Conservation (phyloP, 129 eudicot species). For the Mikania micrantha region DNA sequence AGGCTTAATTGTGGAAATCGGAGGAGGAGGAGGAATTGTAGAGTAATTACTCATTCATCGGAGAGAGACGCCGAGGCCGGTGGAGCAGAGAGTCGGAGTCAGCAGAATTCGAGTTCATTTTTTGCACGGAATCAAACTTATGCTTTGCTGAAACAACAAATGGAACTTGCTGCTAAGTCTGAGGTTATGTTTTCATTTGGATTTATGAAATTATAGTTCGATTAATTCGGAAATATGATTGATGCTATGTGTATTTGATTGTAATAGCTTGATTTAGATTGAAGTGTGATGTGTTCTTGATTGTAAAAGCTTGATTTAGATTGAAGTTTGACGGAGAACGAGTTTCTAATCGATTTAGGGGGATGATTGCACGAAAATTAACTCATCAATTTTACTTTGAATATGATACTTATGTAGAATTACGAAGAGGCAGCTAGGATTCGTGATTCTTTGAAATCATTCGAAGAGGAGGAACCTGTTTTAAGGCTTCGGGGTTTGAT, state of each 20-base stretch:
- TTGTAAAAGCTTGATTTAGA: not conserved
- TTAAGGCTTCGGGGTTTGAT: conserved; percentile 52
- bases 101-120: conserved; percentile 33
- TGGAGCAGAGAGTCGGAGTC: conserved; percentile 38
- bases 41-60: conserved; percentile 46
- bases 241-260: not conserved
- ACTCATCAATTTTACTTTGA: too few relatives aligned
- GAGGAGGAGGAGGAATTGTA: conserved; percentile 17
- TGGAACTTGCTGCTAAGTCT: conserved; percentile 94
- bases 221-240: too few relatives aligned
- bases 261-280: not conserved
- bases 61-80: conserved; percentile 34
- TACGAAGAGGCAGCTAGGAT: conserved; percentile 90
- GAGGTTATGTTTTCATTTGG: conserved; percentile 44
- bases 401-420: conserved; percentile 36
- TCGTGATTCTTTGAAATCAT: conserved; percentile 81
- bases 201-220: too few relatives aligned
- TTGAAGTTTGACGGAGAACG: not conserved
- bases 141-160: conserved; percentile 76
- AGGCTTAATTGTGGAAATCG: conserved; percentile 18
- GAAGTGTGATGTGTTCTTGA: not conserved
- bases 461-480: conserved; percentile 91
- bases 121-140: conserved; percentile 67
- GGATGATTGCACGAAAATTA: too few relatives aligned
- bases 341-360: not conserved